Percentiles rank a stretch among this genome's conserved stretches.
phyloP scores from a whole-genome alignment of 768 basidiomycete genomes.

The Multifurca ochricompacta region DNA sequence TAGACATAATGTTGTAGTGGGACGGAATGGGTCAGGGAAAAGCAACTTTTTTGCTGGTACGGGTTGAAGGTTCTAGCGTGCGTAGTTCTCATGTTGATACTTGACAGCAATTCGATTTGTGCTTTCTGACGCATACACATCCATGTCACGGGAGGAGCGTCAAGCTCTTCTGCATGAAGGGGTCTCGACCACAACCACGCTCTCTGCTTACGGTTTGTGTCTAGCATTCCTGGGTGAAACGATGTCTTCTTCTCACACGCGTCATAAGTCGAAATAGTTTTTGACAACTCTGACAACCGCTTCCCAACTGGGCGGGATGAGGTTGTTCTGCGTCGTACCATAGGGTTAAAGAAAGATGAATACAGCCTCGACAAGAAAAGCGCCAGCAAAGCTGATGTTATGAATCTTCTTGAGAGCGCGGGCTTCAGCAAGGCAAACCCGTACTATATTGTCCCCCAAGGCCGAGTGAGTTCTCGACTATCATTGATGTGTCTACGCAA shows the following conservation, averaged over 20 bases:
- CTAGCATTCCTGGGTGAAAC: not conserved
- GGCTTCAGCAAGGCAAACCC: slow-evolving; percentile 98
- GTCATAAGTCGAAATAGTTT: slow-evolving; percentile 94
- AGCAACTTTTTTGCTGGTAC: slow-evolving; percentile 95
- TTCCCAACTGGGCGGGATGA: slow-evolving; percentile 90
- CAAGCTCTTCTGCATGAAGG: slow-evolving; percentile 93
- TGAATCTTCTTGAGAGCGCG: slow-evolving; percentile 93
- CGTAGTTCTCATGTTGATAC: not conserved
- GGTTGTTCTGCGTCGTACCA: slow-evolving; percentile 83
- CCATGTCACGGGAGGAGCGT: slow-evolving; percentile 89
- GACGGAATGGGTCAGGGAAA: slow-evolving; percentile 96
- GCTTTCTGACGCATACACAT: slow-evolving; percentile 94
- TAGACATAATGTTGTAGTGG: slow-evolving; percentile 93
- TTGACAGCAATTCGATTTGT: slow-evolving; percentile 88
- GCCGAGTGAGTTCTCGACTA: slow-evolving; percentile 55
- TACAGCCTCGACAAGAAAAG: slow-evolving; percentile 96
- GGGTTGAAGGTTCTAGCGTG: slow-evolving; percentile 22
- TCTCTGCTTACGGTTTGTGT: slow-evolving; percentile 81
- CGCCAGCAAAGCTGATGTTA: slow-evolving; percentile 92
- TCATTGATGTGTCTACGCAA: not conserved
- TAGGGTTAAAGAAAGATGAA: slow-evolving; percentile 97
- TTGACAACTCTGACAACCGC: slow-evolving; percentile 90
- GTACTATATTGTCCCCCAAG: slow-evolving; percentile 98
- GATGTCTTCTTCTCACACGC: slow-evolving; percentile 2
- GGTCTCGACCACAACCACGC: slow-evolving; percentile 74